Evolutionary conservation across 140 eudicot genomes (phyloP).

Genomic region (Cichorium intybus): DNA sequence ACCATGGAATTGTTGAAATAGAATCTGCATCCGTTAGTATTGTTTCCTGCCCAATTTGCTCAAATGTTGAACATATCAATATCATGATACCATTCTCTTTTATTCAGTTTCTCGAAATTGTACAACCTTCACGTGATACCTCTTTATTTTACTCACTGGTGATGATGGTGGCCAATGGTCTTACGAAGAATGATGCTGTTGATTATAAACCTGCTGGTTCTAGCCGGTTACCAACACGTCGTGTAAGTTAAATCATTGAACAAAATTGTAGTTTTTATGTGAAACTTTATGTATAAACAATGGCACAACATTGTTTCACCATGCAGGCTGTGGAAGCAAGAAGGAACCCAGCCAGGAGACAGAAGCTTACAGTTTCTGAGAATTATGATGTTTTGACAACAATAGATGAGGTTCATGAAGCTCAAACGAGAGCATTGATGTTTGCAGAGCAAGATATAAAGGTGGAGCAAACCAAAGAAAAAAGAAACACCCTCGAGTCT

Average conservation of each 20-base stretch:
- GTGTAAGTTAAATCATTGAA: too few species aligned
- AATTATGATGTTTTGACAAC: slow-evolving; percentile 39
- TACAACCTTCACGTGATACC: neutral
- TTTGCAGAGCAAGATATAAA: slow-evolving; percentile 62
- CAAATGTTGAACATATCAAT: neutral
- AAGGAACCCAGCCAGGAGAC: slow-evolving; percentile 32
- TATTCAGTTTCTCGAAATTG: slow-evolving; percentile 11
- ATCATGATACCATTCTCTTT: neutral
- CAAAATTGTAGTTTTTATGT: neutral
- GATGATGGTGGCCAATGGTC: neutral
- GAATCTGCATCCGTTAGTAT: slow-evolving; percentile 61
- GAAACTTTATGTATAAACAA: neutral
- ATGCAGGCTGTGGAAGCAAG: slow-evolving; percentile 42
- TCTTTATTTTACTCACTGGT: too few species aligned
- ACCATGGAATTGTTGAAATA: slow-evolving; percentile 56
- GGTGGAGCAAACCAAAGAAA: slow-evolving; percentile 73
- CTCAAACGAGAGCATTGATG: slow-evolving; percentile 50
- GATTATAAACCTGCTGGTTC: too few species aligned
- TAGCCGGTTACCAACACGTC: too few species aligned
- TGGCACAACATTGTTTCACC: neutral
- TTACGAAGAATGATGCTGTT: neutral
- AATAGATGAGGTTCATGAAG: slow-evolving; percentile 44
- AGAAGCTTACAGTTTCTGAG: slow-evolving; percentile 39
- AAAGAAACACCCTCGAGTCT: slow-evolving; percentile 75
- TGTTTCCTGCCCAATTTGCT: neutral